Base-by-base conservation (phyloP, 805 yeast genomes). In the Wickerhamiella hasegawae region DNA sequence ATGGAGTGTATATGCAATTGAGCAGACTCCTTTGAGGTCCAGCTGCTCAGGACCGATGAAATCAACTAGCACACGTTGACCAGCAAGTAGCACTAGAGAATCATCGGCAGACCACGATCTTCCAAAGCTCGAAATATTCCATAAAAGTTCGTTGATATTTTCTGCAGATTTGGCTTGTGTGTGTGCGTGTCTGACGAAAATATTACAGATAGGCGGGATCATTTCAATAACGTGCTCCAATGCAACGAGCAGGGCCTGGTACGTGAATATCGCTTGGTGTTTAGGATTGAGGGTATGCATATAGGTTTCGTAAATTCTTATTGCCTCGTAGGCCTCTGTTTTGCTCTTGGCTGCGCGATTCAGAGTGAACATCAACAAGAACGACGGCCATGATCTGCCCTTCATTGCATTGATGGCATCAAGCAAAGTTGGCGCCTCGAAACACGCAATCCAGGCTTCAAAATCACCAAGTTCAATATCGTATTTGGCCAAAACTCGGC, bases 1-100 rank as follows among this genome's bases (percentile, higher is more conserved):
- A 26, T 37, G 40, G 10, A 34, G 26, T 19, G 34, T 23, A 30
- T 47, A 51, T 5, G 55, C 51, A 18, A 53, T 29, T 4, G 49
- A 48, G 18, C 48, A 36, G 15, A 49, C 36, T 4, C 58, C 58
- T 34, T 53, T 53, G 1, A 48, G 37, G 32, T 52, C 55, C 8
- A 53, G 10, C 2, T 26, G 28, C 10, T 24, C 24, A 4, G 28
- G 21, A 12, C 43, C 47, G 36, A 47, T 41, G 6, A 36, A 42
- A 18, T 24, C 35, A 2, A 48, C 51, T 9, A 52, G 23, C 18
- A 42, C 26, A 17, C 40, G 37, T 31, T 47, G 52, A 2, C 54
- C 54, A 15, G 45, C 44, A 2, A 40, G 22, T 4, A 51, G 40
- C n/a, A 40, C 31, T n/a, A 36, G 31, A 4, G 42, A 34, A 14